A percentile compares a stretch with the other conserved stretches of the same genome.
These are phyloP conservation scores for Fagus crenata DNA, from an alignment of 306 rosid species.

Conservation along the genomic window DNA sequence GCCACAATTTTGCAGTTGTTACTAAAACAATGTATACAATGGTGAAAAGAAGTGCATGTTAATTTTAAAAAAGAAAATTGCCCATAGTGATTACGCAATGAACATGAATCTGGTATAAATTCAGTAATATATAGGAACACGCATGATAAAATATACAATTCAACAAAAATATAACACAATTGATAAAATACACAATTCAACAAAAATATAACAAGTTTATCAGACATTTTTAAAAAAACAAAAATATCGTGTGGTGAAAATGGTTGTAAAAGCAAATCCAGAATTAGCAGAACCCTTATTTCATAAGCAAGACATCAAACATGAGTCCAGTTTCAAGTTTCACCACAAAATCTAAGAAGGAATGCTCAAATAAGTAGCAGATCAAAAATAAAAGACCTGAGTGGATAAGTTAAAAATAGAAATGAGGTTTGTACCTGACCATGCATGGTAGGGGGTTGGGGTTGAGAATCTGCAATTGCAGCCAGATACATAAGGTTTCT, in stretches of 20 bases:
- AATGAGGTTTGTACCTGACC: conserved; percentile 62
- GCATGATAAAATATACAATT: too few relatives aligned
- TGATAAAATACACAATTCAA: too few relatives aligned
- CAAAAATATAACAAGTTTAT: too few relatives aligned
- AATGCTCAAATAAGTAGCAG: not conserved
- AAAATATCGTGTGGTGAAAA: not conserved
- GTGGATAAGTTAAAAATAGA: not conserved
- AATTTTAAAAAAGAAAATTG: not conserved
- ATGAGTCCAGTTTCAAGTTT: not conserved
- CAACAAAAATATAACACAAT: too few relatives aligned
- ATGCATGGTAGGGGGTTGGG: conserved; percentile 81
- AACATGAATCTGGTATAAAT: too few relatives aligned
- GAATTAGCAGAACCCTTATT: not conserved
- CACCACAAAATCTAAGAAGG: not conserved
- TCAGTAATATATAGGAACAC: too few relatives aligned
- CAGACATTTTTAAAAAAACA: too few relatives aligned
- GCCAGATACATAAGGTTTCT: conserved; percentile 97
- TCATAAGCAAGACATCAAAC: not conserved
- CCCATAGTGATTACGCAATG: too few relatives aligned
- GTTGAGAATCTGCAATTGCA: conserved; percentile 99
- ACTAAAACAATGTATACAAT: not conserved
- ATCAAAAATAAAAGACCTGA: not conserved
- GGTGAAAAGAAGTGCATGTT: not conserved
- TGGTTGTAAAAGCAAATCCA: not conserved
- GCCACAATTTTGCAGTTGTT: not conserved